A percentile compares a stretch with the other conserved stretches of the same genome.
phyloP scores from a whole-genome alignment of 768 basidiomycete species.

The Naganishia randhawae region DNA sequence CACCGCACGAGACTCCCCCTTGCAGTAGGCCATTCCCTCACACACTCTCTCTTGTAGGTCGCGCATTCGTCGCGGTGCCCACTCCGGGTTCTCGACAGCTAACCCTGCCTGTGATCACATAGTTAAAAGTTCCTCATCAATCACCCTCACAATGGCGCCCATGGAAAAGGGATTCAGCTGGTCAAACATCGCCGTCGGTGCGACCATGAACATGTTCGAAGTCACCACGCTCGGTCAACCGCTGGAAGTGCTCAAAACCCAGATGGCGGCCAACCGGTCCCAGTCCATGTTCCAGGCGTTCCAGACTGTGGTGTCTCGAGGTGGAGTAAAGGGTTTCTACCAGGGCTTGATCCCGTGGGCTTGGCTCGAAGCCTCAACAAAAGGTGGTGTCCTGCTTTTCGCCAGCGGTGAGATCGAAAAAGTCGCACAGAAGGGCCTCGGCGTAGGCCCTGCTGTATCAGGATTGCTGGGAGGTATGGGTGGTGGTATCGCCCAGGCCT shows the following conservation, averaged over 20 bases:
- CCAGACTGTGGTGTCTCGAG: conserved; percentile 82
- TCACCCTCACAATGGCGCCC: conserved; percentile 56
- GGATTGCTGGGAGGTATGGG: conserved; percentile 96
- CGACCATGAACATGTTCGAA: conserved; percentile 52
- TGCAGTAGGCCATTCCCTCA: too few species aligned
- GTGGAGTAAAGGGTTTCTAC: conserved; percentile 84
- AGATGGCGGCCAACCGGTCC: conserved; percentile 95
- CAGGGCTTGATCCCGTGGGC: conserved; percentile 99
- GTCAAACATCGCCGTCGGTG: conserved; percentile 53
- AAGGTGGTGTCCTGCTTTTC: conserved; percentile 93
- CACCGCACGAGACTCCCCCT: not conserved
- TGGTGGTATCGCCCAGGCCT: conserved; percentile 94
- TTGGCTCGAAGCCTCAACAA: conserved; percentile 99
- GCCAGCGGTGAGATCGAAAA: conserved; percentile 92
- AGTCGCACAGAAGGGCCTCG: conserved; percentile 58
- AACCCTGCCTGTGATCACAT: not conserved
- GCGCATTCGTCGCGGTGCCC: not conserved
- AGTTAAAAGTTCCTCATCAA: not conserved
- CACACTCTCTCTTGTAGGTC: not conserved
- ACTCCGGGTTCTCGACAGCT: not conserved
- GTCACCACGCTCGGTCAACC: conserved; percentile 98
- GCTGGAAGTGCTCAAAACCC: conserved; percentile 95
- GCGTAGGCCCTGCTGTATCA: conserved; percentile 72
- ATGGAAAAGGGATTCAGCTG: conserved; percentile 52
- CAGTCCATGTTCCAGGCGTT: conserved; percentile 86